Base-by-base conservation (phyloP, 768 basidiomycete genomes). In the Rhizopogon roseolus region DNA sequence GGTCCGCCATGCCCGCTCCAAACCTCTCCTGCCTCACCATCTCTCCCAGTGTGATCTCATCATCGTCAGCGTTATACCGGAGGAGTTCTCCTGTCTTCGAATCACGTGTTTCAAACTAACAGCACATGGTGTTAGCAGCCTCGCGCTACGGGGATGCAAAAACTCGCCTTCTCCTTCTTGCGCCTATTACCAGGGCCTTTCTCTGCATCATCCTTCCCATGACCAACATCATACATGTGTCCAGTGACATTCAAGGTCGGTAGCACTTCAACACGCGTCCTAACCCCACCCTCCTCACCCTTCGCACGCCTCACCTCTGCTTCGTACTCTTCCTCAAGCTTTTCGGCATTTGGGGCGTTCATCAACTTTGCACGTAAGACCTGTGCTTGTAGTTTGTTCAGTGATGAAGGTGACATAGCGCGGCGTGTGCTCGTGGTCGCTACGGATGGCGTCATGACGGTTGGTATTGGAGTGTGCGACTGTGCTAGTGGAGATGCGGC, bases 21-120 rank as follows among this genome's bases (percentile, higher is more conserved):
- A 98, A 94, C 28, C 82, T 80, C 66, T 99, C 97, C 66, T 97
- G 93, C 32, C 97, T 81, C 42, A 98, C 77, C 78, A 99, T 84
- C 62, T 99, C 95, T 1, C 90, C 90, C 4, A 98, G 77, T 0
- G 93, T 90, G 19, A 83, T 79, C 0, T 78, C 78, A 66, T 98
- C 94, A 62, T 98, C 96, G 62, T 98, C 93, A 2, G 88, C 85
- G 68, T 96, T 94, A 68, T 86, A 86, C 19, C 95, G 83, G 49
- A 98, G 70, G 29, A 97, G 74, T 50, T 98, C 90, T 5, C 95
- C 95, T 0, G 93, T 93, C 69, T 90, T 92, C 16, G 81, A 79
- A 64, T 98, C 93, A 52, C 88, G 88, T 1, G 91, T 93, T 67
- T 96, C 93, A 57, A 93, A 86, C 84, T 90, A 59, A 25, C 25